These are phyloP conservation scores for Suhomyces emberorum DNA, from an alignment of 805 yeast genomes.

Conservation along the genomic window DNA sequence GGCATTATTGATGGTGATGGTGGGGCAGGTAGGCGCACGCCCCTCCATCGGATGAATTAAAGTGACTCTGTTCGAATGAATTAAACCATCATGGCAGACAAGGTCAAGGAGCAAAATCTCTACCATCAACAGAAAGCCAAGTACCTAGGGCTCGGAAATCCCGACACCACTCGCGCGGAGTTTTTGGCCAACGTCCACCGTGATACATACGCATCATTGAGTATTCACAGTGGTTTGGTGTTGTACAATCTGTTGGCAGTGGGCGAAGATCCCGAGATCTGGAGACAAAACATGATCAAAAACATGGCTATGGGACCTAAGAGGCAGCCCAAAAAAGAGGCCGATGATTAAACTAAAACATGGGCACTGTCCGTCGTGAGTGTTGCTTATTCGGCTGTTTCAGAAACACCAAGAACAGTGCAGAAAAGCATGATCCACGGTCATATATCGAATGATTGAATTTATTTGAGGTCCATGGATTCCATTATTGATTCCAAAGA, in stretches of 20 bases:
- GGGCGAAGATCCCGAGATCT: constrained; percentile 36
- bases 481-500: too few relatives aligned
- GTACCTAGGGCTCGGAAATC: constrained; percentile 72
- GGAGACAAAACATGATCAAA: constrained; percentile 31
- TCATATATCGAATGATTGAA: too few relatives aligned
- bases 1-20: too few relatives aligned
- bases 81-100: constrained; percentile 53
- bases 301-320: constrained; percentile 36
- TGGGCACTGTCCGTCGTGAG: too few relatives aligned
- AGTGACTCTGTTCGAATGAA: neutral
- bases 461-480: too few relatives aligned
- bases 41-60: neutral
- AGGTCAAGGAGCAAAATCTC: constrained; percentile 55
- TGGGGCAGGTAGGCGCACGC: neutral
- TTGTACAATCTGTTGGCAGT: constrained; percentile 53
- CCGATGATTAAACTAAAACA: too few relatives aligned
- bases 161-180: constrained; percentile 65
- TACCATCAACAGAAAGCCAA: constrained; percentile 56
- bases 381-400: too few relatives aligned
- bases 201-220: constrained; percentile 61
- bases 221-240: constrained; percentile 55
- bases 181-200: constrained; percentile 66
- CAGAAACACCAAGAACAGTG: too few relatives aligned
- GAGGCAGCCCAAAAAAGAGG: too few relatives aligned
- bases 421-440: too few relatives aligned